Percentiles rank a stretch among this genome's conserved stretches.
Conservation (phyloP, 352 stramenopile genomes). For the Phytopythium ostracodes region DNA sequence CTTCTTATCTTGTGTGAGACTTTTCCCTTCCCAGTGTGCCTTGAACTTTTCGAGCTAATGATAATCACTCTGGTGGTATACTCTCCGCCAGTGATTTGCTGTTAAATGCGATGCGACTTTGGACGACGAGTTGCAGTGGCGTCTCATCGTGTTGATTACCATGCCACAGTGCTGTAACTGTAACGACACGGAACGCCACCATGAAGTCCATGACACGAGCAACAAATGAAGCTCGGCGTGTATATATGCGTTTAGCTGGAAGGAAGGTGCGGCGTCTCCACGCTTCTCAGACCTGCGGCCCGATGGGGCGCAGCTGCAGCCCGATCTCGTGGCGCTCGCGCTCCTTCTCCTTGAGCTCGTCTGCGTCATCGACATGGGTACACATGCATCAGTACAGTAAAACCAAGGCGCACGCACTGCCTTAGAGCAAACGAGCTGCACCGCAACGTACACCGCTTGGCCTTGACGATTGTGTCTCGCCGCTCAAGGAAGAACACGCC, state of each 20-base stretch:
- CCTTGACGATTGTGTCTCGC: conserved; percentile 59
- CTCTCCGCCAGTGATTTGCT: neutral
- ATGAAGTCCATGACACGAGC: too few species aligned
- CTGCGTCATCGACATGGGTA: conserved; percentile 14
- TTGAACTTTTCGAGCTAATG: neutral
- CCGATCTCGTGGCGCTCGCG: conserved; percentile 50
- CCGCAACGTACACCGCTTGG: conserved; percentile 44
- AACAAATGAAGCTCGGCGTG: neutral
- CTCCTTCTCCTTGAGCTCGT: conserved; percentile 64
- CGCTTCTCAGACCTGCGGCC: neutral
- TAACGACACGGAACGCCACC: neutral
- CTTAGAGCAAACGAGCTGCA: too few species aligned
- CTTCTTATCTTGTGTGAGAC: neutral
- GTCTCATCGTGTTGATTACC: conserved; percentile 2
- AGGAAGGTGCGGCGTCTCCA: neutral
- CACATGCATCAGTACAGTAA: too few species aligned
- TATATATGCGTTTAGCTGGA: neutral
- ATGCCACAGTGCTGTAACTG: too few species aligned
- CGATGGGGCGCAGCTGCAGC: conserved; percentile 33
- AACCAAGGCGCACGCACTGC: too few species aligned
- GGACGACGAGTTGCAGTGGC: neutral
- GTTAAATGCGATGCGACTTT: neutral
- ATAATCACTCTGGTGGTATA: conserved; percentile 7
- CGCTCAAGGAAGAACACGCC: conserved; percentile 77
- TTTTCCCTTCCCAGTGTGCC: too few species aligned